These are phyloP conservation scores for Talaromyces atroroseus DNA, from an alignment of 2,329 filamentous ascomycete species.

Conservation along the genomic window DNA sequence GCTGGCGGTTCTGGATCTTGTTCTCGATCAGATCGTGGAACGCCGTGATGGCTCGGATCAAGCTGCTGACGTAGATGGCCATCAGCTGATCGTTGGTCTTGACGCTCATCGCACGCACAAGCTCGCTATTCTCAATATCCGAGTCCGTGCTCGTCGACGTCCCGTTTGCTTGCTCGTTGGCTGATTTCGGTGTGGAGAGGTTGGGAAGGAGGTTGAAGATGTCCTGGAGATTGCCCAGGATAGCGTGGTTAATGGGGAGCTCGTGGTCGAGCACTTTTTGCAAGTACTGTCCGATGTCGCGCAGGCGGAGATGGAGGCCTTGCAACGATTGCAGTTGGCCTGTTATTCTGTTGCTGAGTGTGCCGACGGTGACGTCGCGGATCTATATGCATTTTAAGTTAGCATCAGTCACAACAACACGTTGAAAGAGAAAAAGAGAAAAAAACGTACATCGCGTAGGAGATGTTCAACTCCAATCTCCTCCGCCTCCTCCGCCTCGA, in stretches of 20 bases:
- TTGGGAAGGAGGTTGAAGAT: slow-evolving; percentile 98
- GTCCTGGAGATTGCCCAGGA: slow-evolving; percentile 96
- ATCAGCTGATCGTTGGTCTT: slow-evolving; percentile 99
- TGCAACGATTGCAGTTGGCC: slow-evolving; percentile 97
- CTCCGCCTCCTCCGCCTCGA: slow-evolving; percentile 97
- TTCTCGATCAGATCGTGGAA: slow-evolving; percentile 99
- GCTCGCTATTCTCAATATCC: slow-evolving; percentile 65
- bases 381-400: slow-evolving; percentile 48
- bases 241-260: slow-evolving; percentile 93
- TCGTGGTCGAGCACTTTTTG: slow-evolving; percentile 92
- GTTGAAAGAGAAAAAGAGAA: no score
- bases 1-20: slow-evolving; percentile 98
- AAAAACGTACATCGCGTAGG: slow-evolving; percentile 61
- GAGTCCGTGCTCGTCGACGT: slow-evolving; percentile 14
- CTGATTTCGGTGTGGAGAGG: slow-evolving; percentile 72
- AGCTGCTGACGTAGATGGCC: slow-evolving; percentile 92
- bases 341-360: slow-evolving; percentile 91
- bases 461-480: slow-evolving; percentile 98
- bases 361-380: slow-evolving; percentile 94
- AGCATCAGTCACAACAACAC: not conserved
- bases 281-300: slow-evolving; percentile 91
- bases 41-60: slow-evolving; percentile 95
- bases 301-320: slow-evolving; percentile 86
- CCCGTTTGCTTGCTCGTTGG: slow-evolving; percentile 35
- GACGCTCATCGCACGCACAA: slow-evolving; percentile 94